Evolutionary conservation across 768 basidiomycete species (phyloP), one percentile per base, ranked within the genome.

Genomic region (Multifurca ochricompacta): DNA sequence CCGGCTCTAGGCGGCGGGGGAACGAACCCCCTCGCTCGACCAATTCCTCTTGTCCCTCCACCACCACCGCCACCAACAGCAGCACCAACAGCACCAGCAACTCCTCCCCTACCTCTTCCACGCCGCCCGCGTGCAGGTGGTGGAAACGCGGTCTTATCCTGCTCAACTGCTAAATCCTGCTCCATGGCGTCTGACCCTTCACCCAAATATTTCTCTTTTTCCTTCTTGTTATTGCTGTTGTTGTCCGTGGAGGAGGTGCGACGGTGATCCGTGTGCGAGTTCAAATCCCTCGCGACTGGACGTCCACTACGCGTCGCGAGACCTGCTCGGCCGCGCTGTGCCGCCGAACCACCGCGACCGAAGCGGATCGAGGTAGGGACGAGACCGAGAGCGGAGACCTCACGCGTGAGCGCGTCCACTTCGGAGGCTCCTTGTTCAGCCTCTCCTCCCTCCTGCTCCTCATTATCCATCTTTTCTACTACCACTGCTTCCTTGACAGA

Each of bases 301-400:
- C 55, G 55, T 19, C 54, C 54, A 27, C 35, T 44, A 11, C 39
- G 53, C 16, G 52, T 55, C 27, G 51, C 71, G 58, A 83, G 78
- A 3, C 48, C 54, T 6, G 42, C 6, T 79, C 82, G 25, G 76
- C 77, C 19, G 65, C 69, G 59, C 75, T 79, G 3, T 9, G 23
- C 36, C n/a, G n/a, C n/a, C 1, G 31, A 6, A 8, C 80, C 82
- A 0, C 88, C 88, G 35, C 86, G 74, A 23, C 87, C 87, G 56
- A 91, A 91, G 11, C 82, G 77, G 37, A 90, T 76, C 0, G 83
- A 75, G 3, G 79, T 69, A 3, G 87, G 87, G 1, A 90, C 78
- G 51, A 90, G 76, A 8, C 80, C 72, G 61, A 79, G 70, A 27
- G 77, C 67, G 50, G 67, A 68, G 63, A 79, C 67, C 1, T 74